These are phyloP conservation scores for Scedosporium minutisporum DNA, from an alignment of 2,329 filamentous ascomycete genomes.

Conservation along the genomic window DNA sequence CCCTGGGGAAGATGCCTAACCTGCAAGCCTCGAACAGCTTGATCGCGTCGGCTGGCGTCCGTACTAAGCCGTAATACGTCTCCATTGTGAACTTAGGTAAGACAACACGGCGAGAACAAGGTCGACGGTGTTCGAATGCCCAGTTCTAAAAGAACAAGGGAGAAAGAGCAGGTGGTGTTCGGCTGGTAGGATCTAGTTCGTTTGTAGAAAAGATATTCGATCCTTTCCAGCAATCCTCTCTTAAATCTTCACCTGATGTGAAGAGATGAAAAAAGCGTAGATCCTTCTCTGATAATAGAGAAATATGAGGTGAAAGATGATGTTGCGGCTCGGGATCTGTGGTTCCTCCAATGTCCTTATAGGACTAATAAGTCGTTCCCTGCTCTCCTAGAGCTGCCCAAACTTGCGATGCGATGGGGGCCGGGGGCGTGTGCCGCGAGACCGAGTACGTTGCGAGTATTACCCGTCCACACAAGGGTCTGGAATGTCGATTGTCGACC, in stretches of 20 bases:
- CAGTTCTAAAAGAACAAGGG: no score
- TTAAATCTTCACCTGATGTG: background rate
- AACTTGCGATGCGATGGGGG: background rate
- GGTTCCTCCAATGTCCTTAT: background rate
- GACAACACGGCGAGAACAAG: background rate
- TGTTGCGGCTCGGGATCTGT: background rate
- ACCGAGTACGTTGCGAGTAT: no score
- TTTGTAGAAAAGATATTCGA: no score
- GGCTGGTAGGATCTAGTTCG: no score
- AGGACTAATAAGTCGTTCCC: background rate
- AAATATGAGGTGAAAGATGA: background rate
- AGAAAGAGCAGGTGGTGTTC: no score
- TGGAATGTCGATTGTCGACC: no score
- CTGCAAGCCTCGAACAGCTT: conserved; percentile 97
- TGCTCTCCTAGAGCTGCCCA: conserved; percentile 4
- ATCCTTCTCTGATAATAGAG: background rate
- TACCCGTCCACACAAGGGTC: no score
- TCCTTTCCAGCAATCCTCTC: background rate
- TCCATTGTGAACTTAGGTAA: conserved; percentile 56
- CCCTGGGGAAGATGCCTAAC: conserved; percentile 77
- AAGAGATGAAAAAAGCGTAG: background rate
- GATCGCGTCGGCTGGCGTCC: conserved; percentile 93
- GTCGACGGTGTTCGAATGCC: background rate
- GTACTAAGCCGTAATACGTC: conserved; percentile 90
- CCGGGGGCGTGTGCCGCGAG: background rate